These are phyloP conservation scores for Echinosophora koreensis DNA, from an alignment of 306 rosid species.

Conservation along the genomic window DNA sequence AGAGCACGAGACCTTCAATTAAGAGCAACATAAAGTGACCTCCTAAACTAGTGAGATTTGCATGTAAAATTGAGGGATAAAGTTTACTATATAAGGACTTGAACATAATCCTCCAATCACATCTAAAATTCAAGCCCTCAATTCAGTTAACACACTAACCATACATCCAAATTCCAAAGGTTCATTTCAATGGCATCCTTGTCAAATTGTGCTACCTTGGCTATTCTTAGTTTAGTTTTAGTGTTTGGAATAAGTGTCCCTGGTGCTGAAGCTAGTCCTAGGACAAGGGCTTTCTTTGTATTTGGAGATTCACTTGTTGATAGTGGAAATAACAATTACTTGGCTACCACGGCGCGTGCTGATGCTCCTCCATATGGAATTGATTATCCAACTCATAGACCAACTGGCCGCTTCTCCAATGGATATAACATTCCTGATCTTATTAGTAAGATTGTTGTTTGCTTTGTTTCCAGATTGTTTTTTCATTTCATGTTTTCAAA, in stretches of 20 bases:
- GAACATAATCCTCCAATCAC: slow-evolving; percentile 27
- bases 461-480: too few species aligned
- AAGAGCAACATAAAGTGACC: slow-evolving; percentile 44
- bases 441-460: slow-evolving; percentile 42
- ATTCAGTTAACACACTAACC: not conserved
- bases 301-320: slow-evolving; percentile 88
- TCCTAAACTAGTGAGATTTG: slow-evolving; percentile 34
- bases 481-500: too few species aligned
- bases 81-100: slow-evolving; percentile 44
- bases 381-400: slow-evolving; percentile 67
- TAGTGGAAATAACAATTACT: slow-evolving; percentile 77
- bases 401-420: slow-evolving; percentile 86
- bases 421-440: slow-evolving; percentile 82
- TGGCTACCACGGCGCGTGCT: slow-evolving; percentile 82
- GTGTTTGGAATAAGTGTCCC: slow-evolving; percentile 5
- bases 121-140: not conserved
- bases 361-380: slow-evolving; percentile 80
- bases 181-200: slow-evolving; percentile 27
- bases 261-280: slow-evolving; percentile 32
- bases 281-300: slow-evolving; percentile 67
- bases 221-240: slow-evolving; percentile 14
- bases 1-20: slow-evolving; percentile 19
- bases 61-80: not conserved
- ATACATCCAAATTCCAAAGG: slow-evolving; percentile 1
- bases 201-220: slow-evolving; percentile 23